phyloP scores from a whole-genome alignment of 78 protist species.

The Creolimax fragrantissima region DNA sequence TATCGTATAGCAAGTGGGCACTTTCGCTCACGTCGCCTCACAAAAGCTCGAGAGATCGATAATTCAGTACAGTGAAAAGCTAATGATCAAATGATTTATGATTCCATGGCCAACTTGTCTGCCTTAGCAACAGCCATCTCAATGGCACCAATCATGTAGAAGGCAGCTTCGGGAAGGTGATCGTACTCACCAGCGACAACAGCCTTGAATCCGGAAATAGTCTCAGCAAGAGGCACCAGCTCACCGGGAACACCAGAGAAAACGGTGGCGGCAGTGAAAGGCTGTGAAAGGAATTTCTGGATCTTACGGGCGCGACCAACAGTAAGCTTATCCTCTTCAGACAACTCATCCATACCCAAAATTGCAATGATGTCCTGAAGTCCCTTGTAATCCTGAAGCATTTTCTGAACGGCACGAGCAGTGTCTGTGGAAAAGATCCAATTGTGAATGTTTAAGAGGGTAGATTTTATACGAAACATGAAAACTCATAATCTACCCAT shows the following conservation, averaged over 20 bases:
- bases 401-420: slow-evolving; percentile 84
- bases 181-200: slow-evolving; percentile 81
- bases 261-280: slow-evolving; percentile 95
- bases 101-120: slow-evolving; percentile 51
- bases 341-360: slow-evolving; percentile 96
- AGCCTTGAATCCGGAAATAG: slow-evolving; percentile 72
- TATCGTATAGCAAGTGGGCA: no score
- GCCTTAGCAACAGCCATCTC: slow-evolving; percentile 75
- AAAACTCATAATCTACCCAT: neutral
- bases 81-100: no score
- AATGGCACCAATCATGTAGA: slow-evolving; percentile 94
- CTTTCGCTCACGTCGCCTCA: no score
- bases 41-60: no score
- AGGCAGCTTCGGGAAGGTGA: slow-evolving; percentile 91
- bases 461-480: neutral
- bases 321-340: slow-evolving; percentile 90
- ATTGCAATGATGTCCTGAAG: slow-evolving; percentile 98
- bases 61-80: no score
- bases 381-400: slow-evolving; percentile 90
- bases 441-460: neutral
- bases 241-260: slow-evolving; percentile 92
- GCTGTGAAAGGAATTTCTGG: slow-evolving; percentile 95
- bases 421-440: slow-evolving; percentile 8
- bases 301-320: slow-evolving; percentile 97
- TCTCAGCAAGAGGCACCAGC: slow-evolving; percentile 76